phyloP scores from a whole-genome alignment of 75 land plant species.

The Picea sitchensis region DNA sequence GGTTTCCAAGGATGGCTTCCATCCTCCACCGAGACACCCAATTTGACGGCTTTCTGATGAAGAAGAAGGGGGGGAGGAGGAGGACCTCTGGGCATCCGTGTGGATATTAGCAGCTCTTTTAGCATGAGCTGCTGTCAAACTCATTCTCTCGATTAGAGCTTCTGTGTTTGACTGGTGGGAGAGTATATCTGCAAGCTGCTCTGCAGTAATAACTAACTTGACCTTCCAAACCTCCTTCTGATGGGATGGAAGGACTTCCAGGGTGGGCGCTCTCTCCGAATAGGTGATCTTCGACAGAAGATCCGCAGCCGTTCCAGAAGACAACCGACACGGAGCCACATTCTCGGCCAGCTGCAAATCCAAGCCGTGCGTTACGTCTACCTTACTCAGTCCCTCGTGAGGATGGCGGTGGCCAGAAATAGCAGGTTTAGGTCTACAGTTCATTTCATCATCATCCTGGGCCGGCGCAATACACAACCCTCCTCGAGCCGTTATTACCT shows the following conservation, averaged over 20 bases:
- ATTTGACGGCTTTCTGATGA: too few species aligned
- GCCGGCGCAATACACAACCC: neutral
- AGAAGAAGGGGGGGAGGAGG: too few species aligned
- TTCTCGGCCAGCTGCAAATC: constrained; percentile 9
- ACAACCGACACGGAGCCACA: constrained; percentile 4
- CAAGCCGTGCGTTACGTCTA: neutral
- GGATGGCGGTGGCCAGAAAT: neutral
- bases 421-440: neutral
- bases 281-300: neutral
- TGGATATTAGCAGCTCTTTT: too few species aligned
- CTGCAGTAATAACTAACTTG: constrained; percentile 20
- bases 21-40: too few species aligned
- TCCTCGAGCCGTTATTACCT: neutral
- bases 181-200: constrained; percentile 29
- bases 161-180: constrained; percentile 37
- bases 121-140: constrained; percentile 19
- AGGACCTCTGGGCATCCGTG: too few species aligned
- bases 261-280: neutral
- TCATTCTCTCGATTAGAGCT: constrained; percentile 41
- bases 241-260: constrained; percentile 26
- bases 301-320: constrained; percentile 9
- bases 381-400: neutral
- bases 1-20: too few species aligned
- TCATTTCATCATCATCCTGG: neutral
- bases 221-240: constrained; percentile 41